Conservation (phyloP, 2,329 filamentous ascomycete species). For the Colletotrichum navitas region DNA sequence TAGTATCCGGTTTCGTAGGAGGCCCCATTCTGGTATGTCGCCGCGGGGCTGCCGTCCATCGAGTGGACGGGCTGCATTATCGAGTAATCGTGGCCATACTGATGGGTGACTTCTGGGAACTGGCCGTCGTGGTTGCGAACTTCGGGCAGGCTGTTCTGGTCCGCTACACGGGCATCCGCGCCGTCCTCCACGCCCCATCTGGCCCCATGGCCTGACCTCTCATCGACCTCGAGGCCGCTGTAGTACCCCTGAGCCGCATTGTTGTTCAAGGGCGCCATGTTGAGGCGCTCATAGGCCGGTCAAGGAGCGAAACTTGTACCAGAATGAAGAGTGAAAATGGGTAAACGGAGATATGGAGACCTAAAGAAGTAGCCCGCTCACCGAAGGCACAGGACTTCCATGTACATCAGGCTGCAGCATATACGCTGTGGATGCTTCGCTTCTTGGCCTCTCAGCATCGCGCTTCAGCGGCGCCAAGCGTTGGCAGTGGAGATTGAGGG, state of each 20-base stretch:
- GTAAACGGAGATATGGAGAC: not conserved
- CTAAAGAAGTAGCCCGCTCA: not conserved
- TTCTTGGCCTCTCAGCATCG: slow-evolving; percentile 2
- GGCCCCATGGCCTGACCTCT: slow-evolving; percentile 12
- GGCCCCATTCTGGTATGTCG: not conserved
- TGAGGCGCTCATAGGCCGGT: slow-evolving; percentile 20
- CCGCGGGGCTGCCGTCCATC: not conserved
- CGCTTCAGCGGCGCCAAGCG: slow-evolving; percentile 24
- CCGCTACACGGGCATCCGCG: slow-evolving; percentile 16
- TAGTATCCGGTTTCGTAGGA: slow-evolving; percentile 15
- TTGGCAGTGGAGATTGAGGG: slow-evolving; percentile 9
- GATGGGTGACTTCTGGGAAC: slow-evolving; percentile 24
- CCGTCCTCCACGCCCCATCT: slow-evolving; percentile 12
- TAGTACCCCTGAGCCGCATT: slow-evolving; percentile 29
- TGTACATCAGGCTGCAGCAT: slow-evolving; percentile 9
- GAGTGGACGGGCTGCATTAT: slow-evolving; percentile 24
- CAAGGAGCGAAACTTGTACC: not conserved
- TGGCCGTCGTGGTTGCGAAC: slow-evolving; percentile 14
- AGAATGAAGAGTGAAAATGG: not conserved
- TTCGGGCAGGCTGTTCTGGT: slow-evolving; percentile 29
- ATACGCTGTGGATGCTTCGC: slow-evolving; percentile 10
- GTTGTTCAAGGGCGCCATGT: slow-evolving; percentile 28
- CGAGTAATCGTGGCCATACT: slow-evolving; percentile 18
- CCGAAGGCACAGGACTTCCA: not conserved
- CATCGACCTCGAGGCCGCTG: slow-evolving; percentile 34